These are phyloP conservation scores for Lodderomyces jiufengensis DNA, from an alignment of 1,139 yeast species.

Conservation along the genomic window DNA sequence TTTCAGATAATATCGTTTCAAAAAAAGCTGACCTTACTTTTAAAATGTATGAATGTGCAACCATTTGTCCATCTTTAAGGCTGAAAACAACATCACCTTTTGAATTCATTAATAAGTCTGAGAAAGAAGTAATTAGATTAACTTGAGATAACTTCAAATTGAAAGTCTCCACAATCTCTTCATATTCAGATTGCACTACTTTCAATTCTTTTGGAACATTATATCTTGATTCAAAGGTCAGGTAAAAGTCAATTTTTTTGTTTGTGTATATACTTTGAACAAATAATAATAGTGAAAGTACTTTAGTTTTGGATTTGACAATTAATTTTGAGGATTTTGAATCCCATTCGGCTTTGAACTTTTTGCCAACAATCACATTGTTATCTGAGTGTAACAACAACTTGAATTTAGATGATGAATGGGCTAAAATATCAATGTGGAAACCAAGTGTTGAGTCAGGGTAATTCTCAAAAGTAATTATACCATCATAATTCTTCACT, in stretches of 20 bases:
- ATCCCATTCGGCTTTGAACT: conserved; percentile 23
- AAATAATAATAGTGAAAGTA: conserved; percentile 29
- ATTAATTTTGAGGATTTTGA: conserved; percentile 16
- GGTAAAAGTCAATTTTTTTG: conserved; percentile 15
- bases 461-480: conserved; percentile 17
- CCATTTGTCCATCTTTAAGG: conserved; percentile 39
- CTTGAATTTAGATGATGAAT: conserved; percentile 1
- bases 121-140: conserved; percentile 1
- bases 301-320: conserved; percentile 17
- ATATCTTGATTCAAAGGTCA: conserved; percentile 9
- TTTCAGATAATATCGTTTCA: conserved; percentile 50
- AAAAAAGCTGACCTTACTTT: conserved; percentile 60
- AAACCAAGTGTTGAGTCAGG: conserved; percentile 24
- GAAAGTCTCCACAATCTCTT: conserved; percentile 11
- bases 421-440: conserved; percentile 27
- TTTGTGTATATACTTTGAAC: conserved; percentile 36
- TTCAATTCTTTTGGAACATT: conserved; percentile 10
- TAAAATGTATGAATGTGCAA: conserved; percentile 51
- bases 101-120: conserved; percentile 12
- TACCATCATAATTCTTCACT: conserved; percentile 24
- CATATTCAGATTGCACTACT: conserved; percentile 10
- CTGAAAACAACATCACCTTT: conserved; percentile 24
- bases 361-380: conserved; percentile 15
- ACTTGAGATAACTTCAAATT: conserved; percentile 3
- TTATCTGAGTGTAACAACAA: conserved; percentile 14